Evolutionary conservation across 2,329 filamentous ascomycete genomes (phyloP), one percentile per base, ranked within the genome.

Genomic region (Fusarium sp.): DNA sequence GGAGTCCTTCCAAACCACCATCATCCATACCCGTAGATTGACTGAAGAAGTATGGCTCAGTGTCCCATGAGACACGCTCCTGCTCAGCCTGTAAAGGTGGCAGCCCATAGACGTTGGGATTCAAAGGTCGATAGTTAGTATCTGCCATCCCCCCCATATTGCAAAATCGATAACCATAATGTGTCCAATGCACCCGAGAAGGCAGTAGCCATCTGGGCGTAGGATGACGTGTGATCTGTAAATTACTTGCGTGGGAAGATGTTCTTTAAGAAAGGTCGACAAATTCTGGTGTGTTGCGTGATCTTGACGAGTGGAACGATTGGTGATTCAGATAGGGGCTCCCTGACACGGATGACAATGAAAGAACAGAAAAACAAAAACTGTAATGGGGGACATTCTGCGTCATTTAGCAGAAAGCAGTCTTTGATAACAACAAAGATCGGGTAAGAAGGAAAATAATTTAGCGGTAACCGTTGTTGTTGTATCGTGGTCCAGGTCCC

Each of bases 111-210:
- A 63, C 57, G 63, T 61, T 65, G 69, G 69, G 73, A 73, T 74
- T 74, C 69, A 73, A 73, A 72, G 63, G 64, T 58, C 57, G 43
- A 64, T 68, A 58, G 74, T 74, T 76, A 77, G 74, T 70, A 74
- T 72, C 76, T 77, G 75, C 70, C 71, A 71, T 68, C 77, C 74
- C 75, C 76, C 75, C 76, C 80, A 82, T 85, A 85, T 84, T 82
- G 84, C 85, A 87, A 87, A 86, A 86, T 83, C 80, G 82, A 82
- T 87, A 88, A 87, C 79, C 83, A 87, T 87, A 80, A 86, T 84
- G 82, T 88, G 84, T 88, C 86, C 86, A 88, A 88, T 83, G 81
- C 84, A 82, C 84, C 82, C 81, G 77, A 70, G 67, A 79, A 82
- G 81, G 83, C 81, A 79, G 81, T 83, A 84, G 80, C 82, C 79